Base-by-base conservation (phyloP, 2,329 filamentous ascomycete species). In the Mariannaea sp. region DNA sequence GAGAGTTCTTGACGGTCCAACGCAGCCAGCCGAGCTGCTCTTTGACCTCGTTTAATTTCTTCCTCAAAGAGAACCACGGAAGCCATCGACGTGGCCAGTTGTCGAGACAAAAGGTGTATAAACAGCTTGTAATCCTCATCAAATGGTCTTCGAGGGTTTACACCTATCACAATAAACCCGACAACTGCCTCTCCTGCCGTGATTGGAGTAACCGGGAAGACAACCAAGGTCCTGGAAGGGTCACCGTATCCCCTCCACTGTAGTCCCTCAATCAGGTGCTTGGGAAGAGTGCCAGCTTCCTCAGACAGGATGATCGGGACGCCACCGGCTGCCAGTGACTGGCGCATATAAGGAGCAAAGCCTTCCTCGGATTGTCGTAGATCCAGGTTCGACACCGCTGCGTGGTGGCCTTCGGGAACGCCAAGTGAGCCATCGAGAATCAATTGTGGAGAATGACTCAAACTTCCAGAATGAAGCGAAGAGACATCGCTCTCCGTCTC, bases 21-120 rank as follows among this genome's bases (percentile, higher is more conserved):
- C 2, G 88, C 88, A 8, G 90, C 90, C 27, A 92, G 76, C 49
- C 83, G 84, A 16, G 89, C 90, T 1, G 89, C 89, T 61, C 79
- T 81, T 69, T 91, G 86, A 1, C 88, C 87, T 55, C 88, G 80
- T 53, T 82, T 82, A 58, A 93, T 92, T 67, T 94, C 90, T 60
- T 93, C 89, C 67, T 93, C 89, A 53, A 92, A 92, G 2, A 94
- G 72, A 0, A 92, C 88, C 0, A 92, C 89, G 0, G 89, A 92
- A 1, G 89, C 89, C 69, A 93, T 80, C 0, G 89, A 91, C 0
- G 89, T 93, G 7, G 87, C 88, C 7, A 93, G 76, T 67, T 93
- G 90, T 17, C 89, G 81, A 40, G 85, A 87, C 5, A 93, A 73
- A 1, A 93, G 77, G 61, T 89, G 85, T 30, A 93, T 79, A 63